Conservation (phyloP, 73 alveolate genomes). For the Tetrahymena thermophila region DNA sequence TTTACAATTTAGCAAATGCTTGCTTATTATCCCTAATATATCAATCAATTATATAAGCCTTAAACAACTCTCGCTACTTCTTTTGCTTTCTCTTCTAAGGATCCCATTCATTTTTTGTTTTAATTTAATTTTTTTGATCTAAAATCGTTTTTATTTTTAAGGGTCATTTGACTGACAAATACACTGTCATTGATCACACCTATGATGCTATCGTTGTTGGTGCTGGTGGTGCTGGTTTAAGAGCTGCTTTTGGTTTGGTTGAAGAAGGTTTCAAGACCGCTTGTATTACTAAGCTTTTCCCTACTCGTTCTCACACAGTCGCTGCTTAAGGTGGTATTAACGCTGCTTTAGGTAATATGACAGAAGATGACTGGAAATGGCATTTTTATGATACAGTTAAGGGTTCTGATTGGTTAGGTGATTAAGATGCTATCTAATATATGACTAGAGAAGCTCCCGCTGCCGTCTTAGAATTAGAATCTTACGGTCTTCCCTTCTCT, state of each 20-base stretch:
- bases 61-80: no score
- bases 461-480: slow-evolving; percentile 84
- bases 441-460: slow-evolving; percentile 92
- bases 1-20: no score
- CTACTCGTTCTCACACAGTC: slow-evolving; percentile 94
- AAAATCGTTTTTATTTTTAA: not conserved
- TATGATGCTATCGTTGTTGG: slow-evolving; percentile 88
- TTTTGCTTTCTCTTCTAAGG: not conserved
- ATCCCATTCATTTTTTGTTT: not conserved
- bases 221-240: slow-evolving; percentile 92
- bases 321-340: slow-evolving; percentile 95
- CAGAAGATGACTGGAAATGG: slow-evolving; percentile 96
- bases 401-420: slow-evolving; percentile 83
- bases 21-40: no score
- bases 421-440: slow-evolving; percentile 91
- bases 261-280: slow-evolving; percentile 94
- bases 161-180: slow-evolving; percentile 53
- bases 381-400: slow-evolving; percentile 92
- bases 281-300: slow-evolving; percentile 90
- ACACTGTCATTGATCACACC: slow-evolving; percentile 80
- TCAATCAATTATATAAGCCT: no score
- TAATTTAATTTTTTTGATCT: not conserved
- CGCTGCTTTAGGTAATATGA: slow-evolving; percentile 94
- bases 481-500: slow-evolving; percentile 92
- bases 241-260: slow-evolving; percentile 97